Conservation (phyloP, 768 basidiomycete species). For the Imleria badia region DNA sequence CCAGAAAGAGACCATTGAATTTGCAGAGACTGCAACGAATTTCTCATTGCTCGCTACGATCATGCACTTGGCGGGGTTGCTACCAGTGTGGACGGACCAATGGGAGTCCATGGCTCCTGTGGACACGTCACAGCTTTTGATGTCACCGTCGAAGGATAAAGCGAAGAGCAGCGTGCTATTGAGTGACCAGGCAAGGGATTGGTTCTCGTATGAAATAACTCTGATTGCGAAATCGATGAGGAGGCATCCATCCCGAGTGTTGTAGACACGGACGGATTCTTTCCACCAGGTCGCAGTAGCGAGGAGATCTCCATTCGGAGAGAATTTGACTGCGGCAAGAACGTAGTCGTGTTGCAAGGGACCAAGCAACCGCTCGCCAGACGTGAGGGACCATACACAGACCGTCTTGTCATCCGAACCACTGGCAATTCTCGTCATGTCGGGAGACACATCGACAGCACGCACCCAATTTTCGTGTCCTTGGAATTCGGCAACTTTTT, state of each 20-base stretch:
- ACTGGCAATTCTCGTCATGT: constrained; percentile 4
- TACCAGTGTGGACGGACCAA: neutral
- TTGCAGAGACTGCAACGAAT: constrained; percentile 5
- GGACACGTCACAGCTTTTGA: constrained; percentile 6
- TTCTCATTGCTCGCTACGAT: constrained; percentile 8
- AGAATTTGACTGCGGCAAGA: constrained; percentile 12
- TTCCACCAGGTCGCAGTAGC: constrained; percentile 16
- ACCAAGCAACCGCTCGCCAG: constrained; percentile 5
- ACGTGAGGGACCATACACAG: constrained; percentile 10
- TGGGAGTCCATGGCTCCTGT: neutral
- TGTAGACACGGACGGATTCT: constrained; percentile 13
- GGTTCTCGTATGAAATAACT: constrained; percentile 11
- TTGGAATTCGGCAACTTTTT: constrained; percentile 6
- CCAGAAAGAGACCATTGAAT: constrained; percentile 9
- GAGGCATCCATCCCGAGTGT: constrained; percentile 2
- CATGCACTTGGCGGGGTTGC: constrained; percentile 1
- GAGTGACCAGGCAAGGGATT: constrained; percentile 9
- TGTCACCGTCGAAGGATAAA: constrained; percentile 8
- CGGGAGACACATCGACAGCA: constrained; percentile 18
- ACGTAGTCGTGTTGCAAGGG: constrained; percentile 8
- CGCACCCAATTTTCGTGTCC: constrained; percentile 12
- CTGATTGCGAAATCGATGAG: constrained; percentile 7
- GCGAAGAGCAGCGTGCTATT: constrained; percentile 1
- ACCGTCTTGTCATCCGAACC: constrained; percentile 13
- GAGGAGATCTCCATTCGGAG: constrained; percentile 7